Base-by-base conservation (phyloP, 176 grass and related monocot species). In the Microstegium vimineum region DNA sequence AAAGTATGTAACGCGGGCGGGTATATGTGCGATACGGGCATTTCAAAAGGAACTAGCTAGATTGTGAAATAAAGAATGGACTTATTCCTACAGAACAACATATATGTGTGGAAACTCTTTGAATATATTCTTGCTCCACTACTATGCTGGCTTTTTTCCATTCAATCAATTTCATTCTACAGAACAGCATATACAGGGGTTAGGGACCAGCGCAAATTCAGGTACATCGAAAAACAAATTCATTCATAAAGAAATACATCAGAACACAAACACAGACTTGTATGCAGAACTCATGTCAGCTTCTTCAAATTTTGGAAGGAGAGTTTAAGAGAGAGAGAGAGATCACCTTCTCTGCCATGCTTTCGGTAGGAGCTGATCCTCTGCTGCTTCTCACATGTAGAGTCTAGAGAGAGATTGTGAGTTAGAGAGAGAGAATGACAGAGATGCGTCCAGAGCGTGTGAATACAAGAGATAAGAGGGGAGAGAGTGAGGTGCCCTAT, bases 331-430 rank as follows among this genome's bases (percentile, higher is more conserved):
- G 26, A 79, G 20, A 30, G 67, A 40, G 47, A 49, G 60, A 20
- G 32, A 9, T 51, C 18, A 89, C 87, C 70, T 81, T 76, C 70
- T 81, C 87, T 2, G 82, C 82, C 87, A 84, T 89, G 38, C 6
- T 69, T 84, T 9, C 2, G 10, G 4, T 30, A 7, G 70, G 49
- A 46, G 0, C 3, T 45, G 11, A 11, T 61, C 20, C 38, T 43
- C 37, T 14, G 36, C n/a, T 35, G 36, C n/a, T 35, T 40, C 16
- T 72, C 72, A 84, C 86, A 88, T 79, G 61, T 0, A 41, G 35
- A 43, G 25, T 41, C 23, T 57, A n/a, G 51, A 57, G 52, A 57
- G 18, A 23, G n/a, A n/a, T n/a, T n/a, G n/a, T n/a, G n/a, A n/a
- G n/a, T n/a, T n/a, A n/a, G 8, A 57, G 22, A 18, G 32, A 49